Base-by-base conservation (phyloP, 1,284 basidiomycete species). In the Inonotus obliquus region DNA sequence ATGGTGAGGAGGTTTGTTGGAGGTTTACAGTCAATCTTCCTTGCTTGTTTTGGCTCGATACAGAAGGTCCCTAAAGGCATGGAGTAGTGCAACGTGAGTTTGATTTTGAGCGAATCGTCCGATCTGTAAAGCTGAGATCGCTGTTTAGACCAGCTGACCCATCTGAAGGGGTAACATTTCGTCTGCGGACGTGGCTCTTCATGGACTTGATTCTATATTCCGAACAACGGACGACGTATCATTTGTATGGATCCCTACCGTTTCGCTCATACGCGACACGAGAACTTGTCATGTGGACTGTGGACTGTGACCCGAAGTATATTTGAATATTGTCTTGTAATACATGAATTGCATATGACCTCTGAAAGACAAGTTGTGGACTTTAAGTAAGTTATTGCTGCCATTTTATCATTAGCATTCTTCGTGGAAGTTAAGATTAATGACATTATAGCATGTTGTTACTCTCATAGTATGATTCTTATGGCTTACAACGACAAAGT, bases 11-110 rank as follows among this genome's bases (percentile, higher is more conserved):
- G 21, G 37, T 44, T 11, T 19, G 41, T 25, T 14, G 59, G 32
- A 14, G 53, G 35, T 21, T 25, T 61, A 21, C 53, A 55, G 14
- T 29, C 52, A 23, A 21, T 54, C 7, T 45, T 61, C n/a, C n/a
- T 25, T 17, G 35, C 32, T 25, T 54, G 53, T 23, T 61, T 61
- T 21, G 59, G 59, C 2, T 35, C 59, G 44, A 10, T 61, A 45
- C 59, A 61, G 53, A 61, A 48, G 19, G 59, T 61, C n/a, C 59
- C 59, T 27, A 61, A 56, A 48, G 53, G 59, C 25, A 61, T 61
- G 59, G 41, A 61, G 29, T 61, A 29, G 32, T 32, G 9, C 32
- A 32, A 32, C 6, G 41, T 44, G 41, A 44, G 41, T 21, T 14
- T 14, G 11, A 44, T 11, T 44, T 3, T 17, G 19, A n/a, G 41